Evolutionary conservation across 2,329 filamentous ascomycete species (phyloP), one percentile per base, ranked within the genome.

Genomic region (Pezicula radicicola): DNA sequence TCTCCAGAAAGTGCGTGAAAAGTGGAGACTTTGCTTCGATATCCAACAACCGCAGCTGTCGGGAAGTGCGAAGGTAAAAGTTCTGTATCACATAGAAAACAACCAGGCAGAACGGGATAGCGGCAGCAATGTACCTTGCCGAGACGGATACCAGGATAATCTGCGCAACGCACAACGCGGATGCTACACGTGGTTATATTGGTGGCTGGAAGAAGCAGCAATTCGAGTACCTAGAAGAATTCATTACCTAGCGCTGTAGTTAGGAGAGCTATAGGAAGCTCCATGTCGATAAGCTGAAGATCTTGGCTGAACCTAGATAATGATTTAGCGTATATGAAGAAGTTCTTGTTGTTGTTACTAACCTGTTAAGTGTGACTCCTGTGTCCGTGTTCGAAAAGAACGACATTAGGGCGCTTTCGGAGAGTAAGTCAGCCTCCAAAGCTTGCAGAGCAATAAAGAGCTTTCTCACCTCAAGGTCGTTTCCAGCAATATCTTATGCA

Each of bases 41-140:
- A 37, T 77, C 74, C 44, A 77, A 58, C 36, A 73, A 66, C 52
- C 74, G 71, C 10, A 77, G 55, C 54, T 76, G 74, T 4, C 74
- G 69, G 1, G 73, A 75, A 3, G 74, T 77, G 6, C 72, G 67
- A 13, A 77, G 2, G 73, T 62, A 77, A 43, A 72, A 62, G 40
- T 70, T 71, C 50, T 75, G 72, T 19, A 19, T 19, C 13, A 54
- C 28, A 7, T 37, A 18, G 46, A 37, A 54, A 19, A 54, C 27
- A 4, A 30, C 43, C 13, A 45, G n/a, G 21, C 50, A n/a, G 16
- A 47, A 30, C 25, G 49, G 49, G 41, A 48, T 27, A 9, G 41
- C 40, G 10, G 49, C 10, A 7, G 49, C 49, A 10, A 52, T 37
- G n/a, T 45, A 51, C 13, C 30, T 33, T 21, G 49, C n/a, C 10